Conservation (phyloP, 208 protist genomes). For the Acanthamoeba divionensis region DNA sequence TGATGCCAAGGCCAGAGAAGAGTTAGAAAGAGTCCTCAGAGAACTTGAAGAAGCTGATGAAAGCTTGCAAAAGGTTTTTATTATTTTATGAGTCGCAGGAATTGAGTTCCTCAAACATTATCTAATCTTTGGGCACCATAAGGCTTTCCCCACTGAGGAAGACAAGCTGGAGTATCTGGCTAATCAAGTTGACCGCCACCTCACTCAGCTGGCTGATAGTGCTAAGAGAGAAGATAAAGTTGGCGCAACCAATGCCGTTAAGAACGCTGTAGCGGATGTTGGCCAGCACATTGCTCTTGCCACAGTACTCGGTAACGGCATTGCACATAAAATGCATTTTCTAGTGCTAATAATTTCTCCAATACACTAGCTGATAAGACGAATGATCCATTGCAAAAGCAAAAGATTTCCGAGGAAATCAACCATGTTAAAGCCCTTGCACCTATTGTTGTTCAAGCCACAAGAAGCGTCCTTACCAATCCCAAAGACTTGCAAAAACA, state of each 20-base stretch:
- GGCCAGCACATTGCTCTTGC: background rate
- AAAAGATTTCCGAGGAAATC: background rate
- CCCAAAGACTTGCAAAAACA: background rate
- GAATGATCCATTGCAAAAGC: background rate
- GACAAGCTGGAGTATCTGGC: background rate
- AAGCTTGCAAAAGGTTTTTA: too few species aligned
- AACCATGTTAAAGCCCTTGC: constrained; percentile 13
- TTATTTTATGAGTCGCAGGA: too few species aligned
- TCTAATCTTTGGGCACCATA: background rate
- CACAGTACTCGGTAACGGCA: background rate
- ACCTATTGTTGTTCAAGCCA: background rate
- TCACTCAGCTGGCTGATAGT: background rate
- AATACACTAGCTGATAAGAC: background rate
- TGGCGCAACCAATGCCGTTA: background rate
- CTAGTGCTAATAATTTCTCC: background rate
- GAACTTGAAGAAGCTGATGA: background rate
- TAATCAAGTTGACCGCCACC: background rate
- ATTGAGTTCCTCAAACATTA: too few species aligned
- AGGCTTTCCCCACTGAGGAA: background rate
- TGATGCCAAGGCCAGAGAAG: background rate
- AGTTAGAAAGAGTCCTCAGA: background rate
- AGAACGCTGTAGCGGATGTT: background rate
- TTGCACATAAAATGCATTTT: too few species aligned
- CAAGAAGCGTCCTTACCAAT: background rate
- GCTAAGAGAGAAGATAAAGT: background rate